Evolutionary conservation across 495 filamentous ascomycete genomes (phyloP), one percentile per base, ranked within the genome.

Genomic region (Aspergillus sclerotioniger): DNA sequence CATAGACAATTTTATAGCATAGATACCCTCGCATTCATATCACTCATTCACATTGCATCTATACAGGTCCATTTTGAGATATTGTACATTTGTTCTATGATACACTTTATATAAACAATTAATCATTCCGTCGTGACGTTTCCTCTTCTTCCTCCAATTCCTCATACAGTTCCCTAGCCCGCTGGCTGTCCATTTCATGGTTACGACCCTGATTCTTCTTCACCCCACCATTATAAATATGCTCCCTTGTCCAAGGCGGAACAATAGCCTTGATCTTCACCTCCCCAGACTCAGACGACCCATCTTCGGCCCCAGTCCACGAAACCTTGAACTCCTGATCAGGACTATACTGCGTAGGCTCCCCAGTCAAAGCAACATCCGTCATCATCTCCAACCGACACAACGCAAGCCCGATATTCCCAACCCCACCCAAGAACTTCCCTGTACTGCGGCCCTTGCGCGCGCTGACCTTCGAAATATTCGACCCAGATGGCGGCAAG

Each of bases 331-430:
- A 87, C 52, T 85, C 77, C 37, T 76, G 73, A 4, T 71, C 80
- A 3, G 80, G 76, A 45, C 55, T 78, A 68, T 76, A 85, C 35
- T 74, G 73, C 31, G 75, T 79, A 2, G 75, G 78, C 67, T 89
- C 88, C 2, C 82, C 86, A 3, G 84, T 87, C 46, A 91, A 66
- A 31, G 68, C 69, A 25, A 91, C 69, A 69, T 87, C 86, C 1
- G 90, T 93, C 92, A 96, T 96, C 70, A 84, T 82, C 77, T 95
- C 92, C 67, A 98, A 67, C 57, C 93, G 82, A 64, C 92, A 96
- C 48, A 96, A 66, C n/a, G 86, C 92, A 49, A 98, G 73, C 3
- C 93, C 94, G 20, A 98, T 74, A 67, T 96, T 96, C 0, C 91
- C 91, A 15, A 92, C 71, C 0, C 89, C 86, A 1, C 69, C 72